These are phyloP conservation scores for Picochlorum costavermella DNA, from an alignment of 139 green algal genomes.

Conservation along the genomic window DNA sequence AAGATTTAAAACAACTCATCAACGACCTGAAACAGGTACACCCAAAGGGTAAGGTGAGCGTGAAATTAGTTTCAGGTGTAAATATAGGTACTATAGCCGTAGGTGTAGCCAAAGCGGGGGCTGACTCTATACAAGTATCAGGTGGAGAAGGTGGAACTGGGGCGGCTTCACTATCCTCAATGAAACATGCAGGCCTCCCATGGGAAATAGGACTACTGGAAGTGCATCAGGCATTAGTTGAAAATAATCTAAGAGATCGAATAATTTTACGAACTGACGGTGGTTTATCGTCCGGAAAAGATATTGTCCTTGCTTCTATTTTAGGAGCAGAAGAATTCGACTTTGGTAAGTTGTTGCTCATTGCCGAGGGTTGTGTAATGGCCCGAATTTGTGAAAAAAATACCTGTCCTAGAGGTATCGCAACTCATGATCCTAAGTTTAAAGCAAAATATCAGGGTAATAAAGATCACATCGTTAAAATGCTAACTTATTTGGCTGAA, in stretches of 20 bases:
- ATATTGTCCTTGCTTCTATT: slow-evolving; percentile 83
- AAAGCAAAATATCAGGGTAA: slow-evolving; percentile 86
- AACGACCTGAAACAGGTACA: slow-evolving; percentile 89
- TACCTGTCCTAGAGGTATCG: slow-evolving; percentile 98
- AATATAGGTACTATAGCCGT: slow-evolving; percentile 94
- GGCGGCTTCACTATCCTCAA: slow-evolving; percentile 89
- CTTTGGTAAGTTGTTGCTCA: slow-evolving; percentile 94
- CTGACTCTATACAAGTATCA: slow-evolving; percentile 90
- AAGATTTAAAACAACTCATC: slow-evolving; percentile 99
- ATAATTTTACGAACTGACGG: slow-evolving; percentile 90
- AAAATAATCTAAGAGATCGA: slow-evolving; percentile 88
- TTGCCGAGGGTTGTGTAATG: slow-evolving; percentile 98
- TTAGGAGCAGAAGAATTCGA: slow-evolving; percentile 95
- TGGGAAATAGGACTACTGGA: slow-evolving; percentile 94
- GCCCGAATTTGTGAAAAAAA: slow-evolving; percentile 99
- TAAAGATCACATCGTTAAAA: slow-evolving; percentile 79
- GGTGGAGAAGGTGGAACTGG: slow-evolving; percentile 96
- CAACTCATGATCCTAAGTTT: slow-evolving; percentile 93
- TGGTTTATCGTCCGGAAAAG: slow-evolving; percentile 82
- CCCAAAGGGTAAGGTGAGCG: slow-evolving; percentile 75
- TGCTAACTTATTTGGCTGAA: slow-evolving; percentile 90
- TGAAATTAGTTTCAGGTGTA: slow-evolving; percentile 97
- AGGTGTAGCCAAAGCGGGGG: slow-evolving; percentile 98
- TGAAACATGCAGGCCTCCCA: slow-evolving; percentile 95
- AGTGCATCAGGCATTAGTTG: slow-evolving; percentile 67